These are phyloP conservation scores for Sechiopsis laciniata DNA, from an alignment of 306 rosid genomes.

Conservation along the genomic window DNA sequence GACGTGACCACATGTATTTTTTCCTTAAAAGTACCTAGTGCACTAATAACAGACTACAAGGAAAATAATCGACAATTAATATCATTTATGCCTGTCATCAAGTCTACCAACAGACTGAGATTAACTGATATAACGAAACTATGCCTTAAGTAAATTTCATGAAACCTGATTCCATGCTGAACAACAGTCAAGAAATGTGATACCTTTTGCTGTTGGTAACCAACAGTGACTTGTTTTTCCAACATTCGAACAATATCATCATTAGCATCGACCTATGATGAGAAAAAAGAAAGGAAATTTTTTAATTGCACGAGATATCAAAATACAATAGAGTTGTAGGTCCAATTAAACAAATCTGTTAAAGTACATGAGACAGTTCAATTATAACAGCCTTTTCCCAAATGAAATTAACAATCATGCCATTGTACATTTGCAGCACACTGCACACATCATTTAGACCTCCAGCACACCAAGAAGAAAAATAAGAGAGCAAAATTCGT, in stretches of 20 bases:
- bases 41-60: background rate
- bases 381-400: background rate
- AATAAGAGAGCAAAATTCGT: background rate
- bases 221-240: slow-evolving; percentile 58
- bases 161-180: slow-evolving; percentile 5
- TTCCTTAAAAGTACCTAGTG: background rate
- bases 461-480: background rate
- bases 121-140: background rate
- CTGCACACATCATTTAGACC: slow-evolving; percentile 8
- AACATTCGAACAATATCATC: slow-evolving; percentile 50
- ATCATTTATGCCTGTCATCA: slow-evolving; percentile 6
- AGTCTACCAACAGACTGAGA: background rate
- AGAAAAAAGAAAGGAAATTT: slow-evolving; percentile 16
- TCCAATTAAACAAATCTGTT: background rate
- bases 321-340: slow-evolving; percentile 2
- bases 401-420: background rate
- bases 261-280: slow-evolving; percentile 60
- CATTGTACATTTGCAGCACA: background rate
- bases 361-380: background rate
- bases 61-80: background rate
- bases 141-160: slow-evolving; percentile 2
- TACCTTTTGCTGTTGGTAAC: slow-evolving; percentile 89
- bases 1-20: background rate
- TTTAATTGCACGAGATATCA: background rate
- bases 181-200: slow-evolving; percentile 3